Evolutionary conservation across 148 eudicot species (phyloP).

Genomic region (Camellia granthamiana): DNA sequence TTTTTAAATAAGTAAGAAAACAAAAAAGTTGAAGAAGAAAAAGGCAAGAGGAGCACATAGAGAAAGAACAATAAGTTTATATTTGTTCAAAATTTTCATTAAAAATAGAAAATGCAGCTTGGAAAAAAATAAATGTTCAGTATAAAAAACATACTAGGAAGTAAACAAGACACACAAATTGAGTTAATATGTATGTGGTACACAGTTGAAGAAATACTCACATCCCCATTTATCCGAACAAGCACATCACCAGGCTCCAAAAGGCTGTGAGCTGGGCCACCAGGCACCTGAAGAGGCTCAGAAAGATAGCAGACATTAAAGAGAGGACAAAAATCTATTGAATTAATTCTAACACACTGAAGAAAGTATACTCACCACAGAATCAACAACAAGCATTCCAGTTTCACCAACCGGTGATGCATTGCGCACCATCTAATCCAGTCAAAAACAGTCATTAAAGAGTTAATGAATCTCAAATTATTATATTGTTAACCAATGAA

Average conservation of each 20-base stretch:
- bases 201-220: conserved; percentile 26
- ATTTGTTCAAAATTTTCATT: not conserved
- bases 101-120: not conserved
- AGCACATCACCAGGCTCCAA: conserved; percentile 99
- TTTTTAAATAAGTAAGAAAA: not conserved
- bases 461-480: not conserved
- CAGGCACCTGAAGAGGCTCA: conserved; percentile 74
- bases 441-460: conserved; percentile 7
- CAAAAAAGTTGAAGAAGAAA: not conserved
- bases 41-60: not conserved
- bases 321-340: not conserved
- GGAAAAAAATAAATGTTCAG: not conserved
- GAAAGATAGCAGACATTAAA: not conserved
- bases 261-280: conserved; percentile 81
- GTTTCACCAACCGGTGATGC: conserved; percentile 86
- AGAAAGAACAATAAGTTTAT: not conserved
- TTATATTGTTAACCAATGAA: conserved; percentile 4
- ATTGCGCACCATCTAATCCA: conserved; percentile 76
- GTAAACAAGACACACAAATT: not conserved
- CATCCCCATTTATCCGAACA: conserved; percentile 77
- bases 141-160: not conserved
- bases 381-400: conserved; percentile 98
- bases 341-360: conserved; percentile 2
- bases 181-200: not conserved
- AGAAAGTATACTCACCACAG: conserved; percentile 62